Percentiles rank a stretch among this genome's conserved stretches.
Conservation (phyloP, 169 alveolate species). For the Cryptosporidium xiaoi region DNA sequence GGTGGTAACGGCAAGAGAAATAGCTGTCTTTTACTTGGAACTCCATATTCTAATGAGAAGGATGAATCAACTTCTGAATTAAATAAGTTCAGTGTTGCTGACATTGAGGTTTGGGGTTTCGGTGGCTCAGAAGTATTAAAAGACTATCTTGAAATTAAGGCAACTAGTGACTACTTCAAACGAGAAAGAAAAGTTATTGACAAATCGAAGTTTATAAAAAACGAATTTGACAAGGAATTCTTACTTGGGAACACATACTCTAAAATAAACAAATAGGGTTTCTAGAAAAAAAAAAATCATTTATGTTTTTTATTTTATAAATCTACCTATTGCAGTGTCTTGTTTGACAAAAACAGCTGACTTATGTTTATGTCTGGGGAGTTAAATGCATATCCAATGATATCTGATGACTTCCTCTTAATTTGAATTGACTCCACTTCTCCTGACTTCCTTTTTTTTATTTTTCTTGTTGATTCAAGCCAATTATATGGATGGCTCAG, state of each 20-base stretch:
- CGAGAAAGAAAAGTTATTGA: constrained; percentile 65
- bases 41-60: constrained; percentile 35
- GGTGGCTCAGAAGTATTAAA: constrained; percentile 39
- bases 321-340: not conserved
- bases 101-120: constrained; percentile 71
- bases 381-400: constrained; percentile 70
- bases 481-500: constrained; percentile 43
- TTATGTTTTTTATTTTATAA: not conserved
- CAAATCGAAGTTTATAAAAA: constrained; percentile 65
- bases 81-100: constrained; percentile 54
- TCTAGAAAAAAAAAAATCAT: not conserved
- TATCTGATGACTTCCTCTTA: constrained; percentile 59
- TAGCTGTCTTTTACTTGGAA: constrained; percentile 65
- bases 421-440: constrained; percentile 27
- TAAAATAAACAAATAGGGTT: not conserved
- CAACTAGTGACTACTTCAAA: constrained; percentile 53
- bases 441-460: constrained; percentile 35
- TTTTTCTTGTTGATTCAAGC: constrained; percentile 59
- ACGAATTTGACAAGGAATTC: constrained; percentile 64
- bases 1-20: constrained; percentile 17
- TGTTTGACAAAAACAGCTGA: constrained; percentile 57
- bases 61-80: constrained; percentile 59
- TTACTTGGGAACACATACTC: constrained; percentile 50
- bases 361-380: constrained; percentile 65
- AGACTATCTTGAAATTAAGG: constrained; percentile 42